Base-by-base conservation (phyloP, 2,329 filamentous ascomycete species). In the Diaporthe destruens region DNA sequence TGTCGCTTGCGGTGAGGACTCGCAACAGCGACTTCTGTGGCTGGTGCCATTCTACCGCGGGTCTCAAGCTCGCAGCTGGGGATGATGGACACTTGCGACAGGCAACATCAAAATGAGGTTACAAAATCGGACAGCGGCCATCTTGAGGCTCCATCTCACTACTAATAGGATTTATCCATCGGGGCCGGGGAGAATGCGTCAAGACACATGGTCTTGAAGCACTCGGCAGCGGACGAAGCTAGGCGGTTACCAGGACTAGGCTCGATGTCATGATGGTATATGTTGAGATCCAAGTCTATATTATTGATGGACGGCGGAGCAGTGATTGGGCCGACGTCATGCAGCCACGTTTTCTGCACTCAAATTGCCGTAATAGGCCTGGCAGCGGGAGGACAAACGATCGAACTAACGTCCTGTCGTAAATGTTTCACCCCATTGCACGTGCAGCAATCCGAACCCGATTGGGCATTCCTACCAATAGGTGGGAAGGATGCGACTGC, bases 271-370 rank as follows among this genome's bases (percentile, higher is more conserved):
- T 49, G 25, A 23, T 29, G 25, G 20, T 51, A 65, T 49, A 65
- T 32, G 25, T 51, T 32, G 42, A 65, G 9, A 65, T 18, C 59
- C 42, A 51, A 39, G 44, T 20, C 61, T 36, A 51, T 65, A 65
- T n/a, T n/a, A n/a, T n/a, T n/a, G n/a, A n/a, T 32, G 29, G 20
- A 18, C 44, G 51, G 42, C 44, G 20, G 29, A 23, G 23, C 61
- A 34, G n/a, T 32, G 42, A 65, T 51, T 65, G 44, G 61, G 61
- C 6, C 42, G 59, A 49, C 59, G 59, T 65, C 59, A 65, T 49
- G 9, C 29, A 34, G 29, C 42, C 59, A 34, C 18, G 11, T 44
- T 36, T 36, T 39, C 44, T 65, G 61, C 44, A 16, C 9, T 23
- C 29, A 25, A 65, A 65, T 65, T 65, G n/a, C 44, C 61, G 11